A percentile compares a stretch with the other conserved stretches of the same genome.
These are phyloP conservation scores for Aspergillus fijiensis DNA, from an alignment of 2,329 filamentous ascomycete species.

Conservation along the genomic window DNA sequence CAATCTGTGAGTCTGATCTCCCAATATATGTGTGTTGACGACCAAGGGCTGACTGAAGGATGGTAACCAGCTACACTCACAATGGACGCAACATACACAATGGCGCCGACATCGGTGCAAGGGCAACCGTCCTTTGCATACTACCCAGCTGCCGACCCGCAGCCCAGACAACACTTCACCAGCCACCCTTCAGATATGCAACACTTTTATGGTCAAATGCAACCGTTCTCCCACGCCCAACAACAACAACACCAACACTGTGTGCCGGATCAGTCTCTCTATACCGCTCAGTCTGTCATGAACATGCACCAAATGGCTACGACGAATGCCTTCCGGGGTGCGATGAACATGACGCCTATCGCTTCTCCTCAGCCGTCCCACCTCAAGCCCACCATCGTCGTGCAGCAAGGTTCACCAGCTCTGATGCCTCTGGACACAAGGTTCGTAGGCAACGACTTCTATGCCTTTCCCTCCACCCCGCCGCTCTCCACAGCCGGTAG, in stretches of 20 bases:
- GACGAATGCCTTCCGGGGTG: conserved; percentile 43
- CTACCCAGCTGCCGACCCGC: conserved; percentile 75
- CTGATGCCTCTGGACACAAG: conserved; percentile 71
- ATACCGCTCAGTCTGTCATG: conserved; percentile 43
- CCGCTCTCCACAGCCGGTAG: conserved; percentile 83
- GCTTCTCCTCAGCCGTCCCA: conserved; percentile 71
- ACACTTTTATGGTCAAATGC: conserved; percentile 45
- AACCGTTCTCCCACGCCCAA: conserved; percentile 26
- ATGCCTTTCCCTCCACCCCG: conserved; percentile 80
- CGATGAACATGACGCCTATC: conserved; percentile 61
- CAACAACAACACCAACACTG: conserved; percentile 26
- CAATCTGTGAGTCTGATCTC: conserved; percentile 11
- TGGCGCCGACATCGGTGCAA: conserved; percentile 56
- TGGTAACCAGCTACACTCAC: conserved; percentile 10
- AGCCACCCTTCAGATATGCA: conserved; percentile 57
- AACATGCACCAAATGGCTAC: conserved; percentile 47
- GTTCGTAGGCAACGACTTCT: conserved; percentile 60
- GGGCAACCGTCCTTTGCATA: conserved; percentile 80
- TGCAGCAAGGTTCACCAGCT: conserved; percentile 57
- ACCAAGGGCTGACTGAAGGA: conserved; percentile 5
- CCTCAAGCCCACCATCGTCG: conserved; percentile 72
- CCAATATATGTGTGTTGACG: background rate
- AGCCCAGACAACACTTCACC: conserved; percentile 74
- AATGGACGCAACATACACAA: conserved; percentile 66
- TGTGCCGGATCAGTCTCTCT: conserved; percentile 33